These are phyloP conservation scores for Ceratobasidium sp. DNA, from an alignment of 1,284 basidiomycete species.

Conservation along the genomic window DNA sequence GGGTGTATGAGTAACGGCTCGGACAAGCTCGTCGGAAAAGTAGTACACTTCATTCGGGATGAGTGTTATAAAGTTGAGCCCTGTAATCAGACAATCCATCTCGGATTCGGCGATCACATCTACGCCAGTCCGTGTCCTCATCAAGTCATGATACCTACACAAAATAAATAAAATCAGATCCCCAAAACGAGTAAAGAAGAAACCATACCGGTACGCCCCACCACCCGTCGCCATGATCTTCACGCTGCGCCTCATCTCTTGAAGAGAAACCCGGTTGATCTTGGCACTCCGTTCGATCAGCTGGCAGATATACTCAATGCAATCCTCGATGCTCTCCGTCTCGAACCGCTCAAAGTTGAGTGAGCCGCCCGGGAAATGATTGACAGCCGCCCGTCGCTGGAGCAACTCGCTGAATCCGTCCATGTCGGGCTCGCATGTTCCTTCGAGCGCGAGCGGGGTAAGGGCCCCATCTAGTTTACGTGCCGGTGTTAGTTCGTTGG, in stretches of 20 bases:
- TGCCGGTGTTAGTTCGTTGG: conserved; percentile 61
- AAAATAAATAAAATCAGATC: not conserved
- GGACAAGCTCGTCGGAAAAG: conserved; percentile 97
- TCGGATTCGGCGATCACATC: conserved; percentile 95
- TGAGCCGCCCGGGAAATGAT: conserved; percentile 94
- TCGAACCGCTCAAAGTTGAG: conserved; percentile 99
- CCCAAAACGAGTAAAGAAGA: not conserved
- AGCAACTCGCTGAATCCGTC: conserved; percentile 67
- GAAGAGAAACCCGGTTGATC: conserved; percentile 90
- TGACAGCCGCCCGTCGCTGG: conserved; percentile 72
- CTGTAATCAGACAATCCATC: conserved; percentile 98
- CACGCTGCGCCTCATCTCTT: conserved; percentile 92
- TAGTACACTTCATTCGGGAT: conserved; percentile 99
- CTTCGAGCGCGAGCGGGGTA: conserved; percentile 82
- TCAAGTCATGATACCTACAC: conserved; percentile 84
- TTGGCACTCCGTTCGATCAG: conserved; percentile 90
- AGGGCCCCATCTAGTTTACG: conserved; percentile 76
- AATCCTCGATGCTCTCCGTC: conserved; percentile 88
- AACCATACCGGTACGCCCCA: conserved; percentile 79
- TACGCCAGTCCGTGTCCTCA: conserved; percentile 82
- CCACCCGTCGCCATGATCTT: conserved; percentile 99
- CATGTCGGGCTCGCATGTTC: conserved; percentile 32
- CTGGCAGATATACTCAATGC: conserved; percentile 89
- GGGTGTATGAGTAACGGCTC: conserved; percentile 78
- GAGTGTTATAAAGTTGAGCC: conserved; percentile 95